These are phyloP conservation scores for Dendryphion nanum DNA, from an alignment of 2,329 filamentous ascomycete species.

Conservation along the genomic window DNA sequence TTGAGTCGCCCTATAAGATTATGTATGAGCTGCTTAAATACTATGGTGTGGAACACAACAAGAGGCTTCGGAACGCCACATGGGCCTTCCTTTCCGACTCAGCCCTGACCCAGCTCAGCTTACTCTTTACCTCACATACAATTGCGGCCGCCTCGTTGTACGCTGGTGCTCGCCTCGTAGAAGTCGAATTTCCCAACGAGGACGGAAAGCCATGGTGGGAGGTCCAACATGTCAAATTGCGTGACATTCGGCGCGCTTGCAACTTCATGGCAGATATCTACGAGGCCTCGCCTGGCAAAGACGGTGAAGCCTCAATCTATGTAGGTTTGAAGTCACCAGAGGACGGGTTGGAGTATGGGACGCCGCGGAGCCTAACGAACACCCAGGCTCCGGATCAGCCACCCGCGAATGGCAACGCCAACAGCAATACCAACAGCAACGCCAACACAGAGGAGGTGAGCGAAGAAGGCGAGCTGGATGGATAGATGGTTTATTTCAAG, in stretches of 20 bases:
- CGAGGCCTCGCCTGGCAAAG: constrained; percentile 40
- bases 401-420: constrained; percentile 1
- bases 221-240: constrained; percentile 67
- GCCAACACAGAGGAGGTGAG: constrained; percentile 34
- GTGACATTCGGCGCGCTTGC: constrained; percentile 70
- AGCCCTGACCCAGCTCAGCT: constrained; percentile 77
- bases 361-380: constrained; percentile 26
- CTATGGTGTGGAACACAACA: constrained; percentile 74
- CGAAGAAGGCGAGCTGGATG: constrained; percentile 50
- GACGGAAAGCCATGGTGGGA: constrained; percentile 86
- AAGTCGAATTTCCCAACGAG: constrained; percentile 69
- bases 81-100: constrained; percentile 96
- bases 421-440: constrained; percentile 19
- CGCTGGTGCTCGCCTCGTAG: constrained; percentile 75
- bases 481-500: constrained; percentile 23
- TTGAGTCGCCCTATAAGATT: constrained; percentile 83
- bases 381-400: constrained; percentile 14
- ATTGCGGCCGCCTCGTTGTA: constrained; percentile 86
- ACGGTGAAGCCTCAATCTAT: constrained; percentile 46
- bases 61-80: constrained; percentile 76
- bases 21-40: constrained; percentile 78
- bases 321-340: constrained; percentile 43
- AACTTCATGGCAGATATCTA: constrained; percentile 66
- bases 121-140: constrained; percentile 74
- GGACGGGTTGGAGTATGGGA: constrained; percentile 35